Conservation (phyloP, 1,284 basidiomycete species). For the Schizophyllum amplum region DNA sequence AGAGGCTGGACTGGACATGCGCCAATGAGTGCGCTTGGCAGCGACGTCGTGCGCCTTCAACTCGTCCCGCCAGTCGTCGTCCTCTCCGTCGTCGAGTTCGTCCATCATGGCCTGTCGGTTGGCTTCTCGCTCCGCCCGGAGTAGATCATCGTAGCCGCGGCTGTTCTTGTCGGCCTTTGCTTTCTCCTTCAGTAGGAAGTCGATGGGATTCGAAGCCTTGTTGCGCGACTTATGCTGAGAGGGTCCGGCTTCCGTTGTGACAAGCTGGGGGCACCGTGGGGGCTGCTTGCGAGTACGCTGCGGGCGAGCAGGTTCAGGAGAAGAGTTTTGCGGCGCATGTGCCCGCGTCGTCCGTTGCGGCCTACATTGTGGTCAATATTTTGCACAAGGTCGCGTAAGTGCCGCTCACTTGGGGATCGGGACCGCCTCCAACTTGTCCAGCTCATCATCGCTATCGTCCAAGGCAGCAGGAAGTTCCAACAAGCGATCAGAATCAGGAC, state of each 20-base stretch:
- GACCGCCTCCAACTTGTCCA: constrained; percentile 1
- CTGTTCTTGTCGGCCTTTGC: constrained; percentile 34
- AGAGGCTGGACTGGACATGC: constrained; percentile 18
- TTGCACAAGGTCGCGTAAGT: too few species aligned
- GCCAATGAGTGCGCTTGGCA: constrained; percentile 14
- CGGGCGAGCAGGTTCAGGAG: constrained; percentile 3
- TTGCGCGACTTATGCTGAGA: neutral
- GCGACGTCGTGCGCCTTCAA: constrained; percentile 29
- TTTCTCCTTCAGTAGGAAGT: constrained; percentile 46
- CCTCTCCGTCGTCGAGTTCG: constrained; percentile 25
- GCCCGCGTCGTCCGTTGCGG: constrained; percentile 1
- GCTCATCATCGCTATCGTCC: neutral
- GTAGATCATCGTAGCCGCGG: constrained; percentile 31
- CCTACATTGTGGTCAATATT: too few species aligned
- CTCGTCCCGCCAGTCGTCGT: constrained; percentile 26
- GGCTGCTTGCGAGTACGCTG: constrained; percentile 5
- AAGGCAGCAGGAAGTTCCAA: neutral
- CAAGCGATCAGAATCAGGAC: neutral
- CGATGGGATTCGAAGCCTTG: constrained; percentile 41
- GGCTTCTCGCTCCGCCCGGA: constrained; percentile 33
- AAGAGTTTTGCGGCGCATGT: constrained; percentile 7
- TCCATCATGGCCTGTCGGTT: constrained; percentile 22
- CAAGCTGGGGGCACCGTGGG: neutral
- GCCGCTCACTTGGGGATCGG: constrained; percentile 13
- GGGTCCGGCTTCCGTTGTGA: neutral